These are phyloP conservation scores for Ailanthus altissimus DNA, from an alignment of 345 rosid species.

Conservation along the genomic window DNA sequence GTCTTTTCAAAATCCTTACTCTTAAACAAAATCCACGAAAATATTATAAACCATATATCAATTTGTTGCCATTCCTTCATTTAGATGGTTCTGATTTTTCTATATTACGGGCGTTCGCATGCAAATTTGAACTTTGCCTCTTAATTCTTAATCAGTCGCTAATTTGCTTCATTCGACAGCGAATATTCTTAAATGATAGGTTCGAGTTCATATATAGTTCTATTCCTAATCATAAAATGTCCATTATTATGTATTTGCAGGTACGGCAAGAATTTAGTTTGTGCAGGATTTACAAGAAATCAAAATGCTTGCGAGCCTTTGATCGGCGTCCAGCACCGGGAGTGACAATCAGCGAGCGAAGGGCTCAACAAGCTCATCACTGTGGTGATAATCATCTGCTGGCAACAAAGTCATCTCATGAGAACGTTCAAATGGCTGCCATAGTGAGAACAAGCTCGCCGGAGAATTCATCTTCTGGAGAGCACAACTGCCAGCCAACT, in stretches of 20 bases:
- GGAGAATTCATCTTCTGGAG: constrained; percentile 18
- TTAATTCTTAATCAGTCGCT: too few relatives aligned
- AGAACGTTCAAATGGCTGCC: not conserved
- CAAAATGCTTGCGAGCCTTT: constrained; percentile 39
- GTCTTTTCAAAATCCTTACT: too few relatives aligned
- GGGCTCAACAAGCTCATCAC: not conserved
- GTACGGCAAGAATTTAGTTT: constrained; percentile 34
- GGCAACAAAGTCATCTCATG: not conserved
- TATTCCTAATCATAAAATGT: too few relatives aligned
- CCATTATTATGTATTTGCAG: not conserved
- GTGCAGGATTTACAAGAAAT: constrained; percentile 47
- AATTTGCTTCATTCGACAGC: too few relatives aligned
- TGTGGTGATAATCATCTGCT: not conserved
- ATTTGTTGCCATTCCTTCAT: too few relatives aligned
- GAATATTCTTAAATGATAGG: too few relatives aligned
- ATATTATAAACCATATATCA: too few relatives aligned
- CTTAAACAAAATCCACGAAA: too few relatives aligned
- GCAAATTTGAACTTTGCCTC: too few relatives aligned
- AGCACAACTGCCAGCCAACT: not conserved
- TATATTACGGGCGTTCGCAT: too few relatives aligned
- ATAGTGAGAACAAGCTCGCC: constrained; percentile 18
- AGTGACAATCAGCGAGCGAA: not conserved
- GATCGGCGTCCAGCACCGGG: constrained; percentile 42
- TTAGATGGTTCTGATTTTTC: too few relatives aligned
- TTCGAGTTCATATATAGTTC: too few relatives aligned